These are phyloP conservation scores for Cairneyella variabilis DNA, from an alignment of 495 filamentous ascomycete species.

Conservation along the genomic window DNA sequence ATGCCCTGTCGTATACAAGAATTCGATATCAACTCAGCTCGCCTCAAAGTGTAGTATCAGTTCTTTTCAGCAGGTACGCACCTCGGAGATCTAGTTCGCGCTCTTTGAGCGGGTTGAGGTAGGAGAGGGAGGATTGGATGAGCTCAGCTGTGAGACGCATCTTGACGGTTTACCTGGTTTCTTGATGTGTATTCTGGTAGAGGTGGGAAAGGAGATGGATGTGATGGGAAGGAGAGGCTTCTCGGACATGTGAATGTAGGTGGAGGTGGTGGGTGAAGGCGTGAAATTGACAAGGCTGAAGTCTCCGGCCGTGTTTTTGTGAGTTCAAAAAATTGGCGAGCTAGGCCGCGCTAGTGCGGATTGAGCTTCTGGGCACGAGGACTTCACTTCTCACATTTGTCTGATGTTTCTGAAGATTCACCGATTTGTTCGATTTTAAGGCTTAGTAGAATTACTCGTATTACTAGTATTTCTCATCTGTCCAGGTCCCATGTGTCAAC, in stretches of 20 bases:
- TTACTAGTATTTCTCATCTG: too few species aligned
- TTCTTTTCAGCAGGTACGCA: slow-evolving; percentile 88
- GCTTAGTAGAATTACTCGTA: too few species aligned
- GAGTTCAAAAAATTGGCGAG: slow-evolving; percentile 8
- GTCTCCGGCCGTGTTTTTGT: slow-evolving; percentile 9
- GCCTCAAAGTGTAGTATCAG: slow-evolving; percentile 85
- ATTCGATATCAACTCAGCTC: slow-evolving; percentile 83
- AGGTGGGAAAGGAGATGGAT: not conserved
- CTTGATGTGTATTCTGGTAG: not conserved
- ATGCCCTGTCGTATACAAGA: slow-evolving; percentile 70
- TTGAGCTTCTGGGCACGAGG: slow-evolving; percentile 14
- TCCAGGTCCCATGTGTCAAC: too few species aligned
- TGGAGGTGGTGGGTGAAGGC: not conserved
- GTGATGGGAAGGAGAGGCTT: not conserved
- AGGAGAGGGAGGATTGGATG: slow-evolving; percentile 85
- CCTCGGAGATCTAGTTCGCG: slow-evolving; percentile 99
- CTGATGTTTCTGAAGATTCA: too few species aligned
- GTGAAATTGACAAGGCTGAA: slow-evolving; percentile 21
- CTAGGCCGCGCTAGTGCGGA: slow-evolving; percentile 12
- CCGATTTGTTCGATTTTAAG: too few species aligned
- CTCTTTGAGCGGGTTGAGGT: slow-evolving; percentile 96
- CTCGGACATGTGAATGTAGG: not conserved
- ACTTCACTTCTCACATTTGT: too few species aligned
- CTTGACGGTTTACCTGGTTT: slow-evolving; percentile 22
- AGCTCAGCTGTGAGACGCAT: slow-evolving; percentile 97